These are phyloP conservation scores for Raffaelea deltoideospora DNA, from an alignment of 2,329 filamentous ascomycete genomes.

Conservation along the genomic window DNA sequence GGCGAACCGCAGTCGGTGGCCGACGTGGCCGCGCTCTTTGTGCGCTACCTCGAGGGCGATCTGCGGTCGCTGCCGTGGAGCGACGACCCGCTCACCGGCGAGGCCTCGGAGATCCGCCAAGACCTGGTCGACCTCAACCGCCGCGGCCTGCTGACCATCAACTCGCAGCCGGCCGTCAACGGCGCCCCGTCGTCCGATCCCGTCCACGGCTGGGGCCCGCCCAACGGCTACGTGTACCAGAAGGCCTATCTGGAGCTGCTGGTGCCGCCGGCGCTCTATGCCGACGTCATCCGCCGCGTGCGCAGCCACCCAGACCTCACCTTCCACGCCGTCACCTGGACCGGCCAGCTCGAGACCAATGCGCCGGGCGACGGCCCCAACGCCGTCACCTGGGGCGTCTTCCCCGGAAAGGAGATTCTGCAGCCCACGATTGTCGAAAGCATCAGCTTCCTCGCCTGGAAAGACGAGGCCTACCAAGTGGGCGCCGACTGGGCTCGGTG, in stretches of 20 bases:
- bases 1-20: conserved; percentile 66
- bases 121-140: conserved; percentile 71
- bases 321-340: conserved; percentile 84
- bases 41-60: conserved; percentile 68
- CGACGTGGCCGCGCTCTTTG: conserved; percentile 72
- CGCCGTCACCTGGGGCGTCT: conserved; percentile 98
- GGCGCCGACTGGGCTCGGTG: conserved; percentile 92
- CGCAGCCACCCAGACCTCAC: conserved; percentile 68
- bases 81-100: conserved; percentile 69
- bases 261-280: conserved; percentile 64
- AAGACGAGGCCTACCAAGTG: conserved; percentile 89
- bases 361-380: conserved; percentile 77
- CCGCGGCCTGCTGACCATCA: conserved; percentile 83
- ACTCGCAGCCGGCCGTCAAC: conserved; percentile 91
- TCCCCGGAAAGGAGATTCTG: conserved; percentile 98
- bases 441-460: conserved; percentile 95
- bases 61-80: conserved; percentile 85
- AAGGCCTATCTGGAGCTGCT: conserved; percentile 94
- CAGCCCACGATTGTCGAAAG: conserved; percentile 99
- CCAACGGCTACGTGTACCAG: conserved; percentile 94
- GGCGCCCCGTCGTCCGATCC: conserved; percentile 78
- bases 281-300: conserved; percentile 63
- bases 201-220: conserved; percentile 84
- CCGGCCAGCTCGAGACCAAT: conserved; percentile 71
- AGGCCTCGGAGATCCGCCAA: conserved; percentile 63